Conservation (phyloP, 805 yeast genomes). For the Candida fluviatilis region DNA sequence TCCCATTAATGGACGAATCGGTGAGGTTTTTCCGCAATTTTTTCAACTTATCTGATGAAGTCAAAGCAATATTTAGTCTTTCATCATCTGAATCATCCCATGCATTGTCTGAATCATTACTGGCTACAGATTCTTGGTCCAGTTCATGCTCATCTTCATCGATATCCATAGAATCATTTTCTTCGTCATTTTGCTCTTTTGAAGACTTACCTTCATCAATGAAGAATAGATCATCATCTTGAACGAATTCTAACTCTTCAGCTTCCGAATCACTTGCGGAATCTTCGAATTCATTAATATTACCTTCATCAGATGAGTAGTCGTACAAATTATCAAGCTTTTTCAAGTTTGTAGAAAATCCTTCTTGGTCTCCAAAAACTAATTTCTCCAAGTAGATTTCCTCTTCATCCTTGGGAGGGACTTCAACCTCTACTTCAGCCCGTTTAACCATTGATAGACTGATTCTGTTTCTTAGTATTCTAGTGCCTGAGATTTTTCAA, state of each 20-base stretch:
- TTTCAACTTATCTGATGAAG: conserved; percentile 53
- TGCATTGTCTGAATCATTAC: conserved; percentile 28
- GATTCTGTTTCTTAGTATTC: not conserved
- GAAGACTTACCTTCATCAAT: conserved; percentile 41
- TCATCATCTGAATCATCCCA: conserved; percentile 97
- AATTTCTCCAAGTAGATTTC: conserved; percentile 75
- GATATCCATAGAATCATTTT: conserved; percentile 21
- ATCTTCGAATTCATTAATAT: conserved; percentile 19
- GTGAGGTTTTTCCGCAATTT: conserved; percentile 64
- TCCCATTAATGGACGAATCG: conserved; percentile 55
- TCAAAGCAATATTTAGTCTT: conserved; percentile 54
- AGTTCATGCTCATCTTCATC: conserved; percentile 23
- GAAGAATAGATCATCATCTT: conserved; percentile 39
- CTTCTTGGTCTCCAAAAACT: conserved; percentile 84
- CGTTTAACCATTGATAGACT: conserved; percentile 4
- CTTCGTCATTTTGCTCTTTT: conserved; percentile 24
- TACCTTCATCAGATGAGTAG: conserved; percentile 33
- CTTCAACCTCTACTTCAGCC: conserved; percentile 17
- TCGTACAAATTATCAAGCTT: conserved; percentile 55
- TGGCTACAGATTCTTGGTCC: too few species aligned
- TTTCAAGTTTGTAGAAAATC: conserved; percentile 63
- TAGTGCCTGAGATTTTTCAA: not conserved
- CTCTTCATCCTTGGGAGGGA: conserved; percentile 79
- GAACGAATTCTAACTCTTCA: conserved; percentile 22
- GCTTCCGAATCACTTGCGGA: conserved; percentile 35